Evolutionary conservation across 169 alveolate species (phyloP), one percentile per base, ranked within the genome.

Genomic region (Cryptosporidium canis): DNA sequence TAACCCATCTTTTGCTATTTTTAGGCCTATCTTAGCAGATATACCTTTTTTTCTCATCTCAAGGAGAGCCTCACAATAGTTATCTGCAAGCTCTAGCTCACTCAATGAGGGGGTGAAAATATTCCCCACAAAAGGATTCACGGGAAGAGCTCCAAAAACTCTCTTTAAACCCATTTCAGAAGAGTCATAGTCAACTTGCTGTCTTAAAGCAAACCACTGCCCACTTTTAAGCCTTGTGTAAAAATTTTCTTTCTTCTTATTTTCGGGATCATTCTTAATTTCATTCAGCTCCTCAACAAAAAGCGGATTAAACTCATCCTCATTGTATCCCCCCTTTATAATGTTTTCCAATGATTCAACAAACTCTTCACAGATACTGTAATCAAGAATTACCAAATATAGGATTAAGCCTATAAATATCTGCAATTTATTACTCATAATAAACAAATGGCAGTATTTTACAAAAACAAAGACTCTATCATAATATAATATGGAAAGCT

Each of bases 141-240:
- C 67, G 3, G 84, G 84, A 29, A 70, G 55, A 2, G 44, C 35
- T 2, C 84, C 84, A 16, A 47, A 61, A 1, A 70, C 84, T 47
- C 84, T 48, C 12, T 70, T 70, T n/a, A 70, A 51, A 27, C 84
- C 84, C 0, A 55, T 39, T 53, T 70, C 84, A 16, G 47, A 35
- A 48, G 84, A 70, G 16, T 70, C 84, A 18, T 70, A 16, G 5
- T 70, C 84, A 51, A 70, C 66, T 35, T 70, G 84, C 53, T 70
- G 84, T 31, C 65, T 48, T 18, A 70, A 55, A 55, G 84, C 84
- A 55, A 70, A 70, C 84, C 84, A 70, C 18, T 70, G 84, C 14
- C 84, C 84, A 33, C 68, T 55, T 35, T 67, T 70, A 51, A 70
- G 84, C 31, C 84, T 48, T 51, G 12, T 47, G 12, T 43, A 67